Evolutionary conservation across 208 protist genomes (phyloP).

Genomic region (Crithidia sp.): DNA sequence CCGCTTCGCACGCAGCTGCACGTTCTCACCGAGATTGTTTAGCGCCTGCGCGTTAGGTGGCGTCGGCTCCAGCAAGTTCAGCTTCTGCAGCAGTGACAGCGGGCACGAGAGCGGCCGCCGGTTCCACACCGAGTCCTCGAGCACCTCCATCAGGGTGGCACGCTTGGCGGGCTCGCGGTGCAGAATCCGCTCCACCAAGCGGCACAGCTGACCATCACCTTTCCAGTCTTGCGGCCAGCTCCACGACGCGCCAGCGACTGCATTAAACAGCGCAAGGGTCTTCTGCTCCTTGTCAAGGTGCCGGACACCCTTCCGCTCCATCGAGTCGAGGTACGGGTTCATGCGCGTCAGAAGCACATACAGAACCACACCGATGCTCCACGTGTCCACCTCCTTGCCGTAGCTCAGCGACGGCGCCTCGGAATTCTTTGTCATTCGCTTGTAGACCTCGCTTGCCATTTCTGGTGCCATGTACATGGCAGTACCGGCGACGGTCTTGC

Average conservation of each 20-base stretch:
- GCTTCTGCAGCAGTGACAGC: slow-evolving; percentile 76
- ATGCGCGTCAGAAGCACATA: slow-evolving; percentile 88
- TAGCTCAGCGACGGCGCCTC: slow-evolving; percentile 71
- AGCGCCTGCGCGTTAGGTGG: slow-evolving; percentile 28
- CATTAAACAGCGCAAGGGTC: slow-evolving; percentile 73
- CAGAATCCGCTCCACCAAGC: slow-evolving; percentile 73
- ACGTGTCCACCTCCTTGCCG: slow-evolving; percentile 88
- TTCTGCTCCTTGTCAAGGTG: slow-evolving; percentile 77
- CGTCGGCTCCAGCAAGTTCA: slow-evolving; percentile 67
- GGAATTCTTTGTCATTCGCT: slow-evolving; percentile 69
- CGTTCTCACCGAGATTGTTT: slow-evolving; percentile 53
- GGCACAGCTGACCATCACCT: slow-evolving; percentile 62
- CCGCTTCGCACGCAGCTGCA: slow-evolving; percentile 36
- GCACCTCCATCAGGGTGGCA: slow-evolving; percentile 73
- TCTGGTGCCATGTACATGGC: slow-evolving; percentile 93
- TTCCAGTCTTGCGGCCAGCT: slow-evolving; percentile 74
- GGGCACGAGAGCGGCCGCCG: slow-evolving; percentile 81
- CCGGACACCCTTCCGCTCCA: slow-evolving; percentile 54
- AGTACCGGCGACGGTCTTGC: slow-evolving; percentile 90
- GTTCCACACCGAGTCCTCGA: slow-evolving; percentile 82
- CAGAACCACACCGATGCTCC: slow-evolving; percentile 89
- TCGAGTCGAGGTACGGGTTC: slow-evolving; percentile 84
- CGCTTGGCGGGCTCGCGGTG: slow-evolving; percentile 51
- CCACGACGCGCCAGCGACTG: slow-evolving; percentile 77
- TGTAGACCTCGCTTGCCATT: slow-evolving; percentile 87